Evolutionary conservation across 768 basidiomycete genomes (phyloP).

Genomic region (Neoboletus subvelutipes): DNA sequence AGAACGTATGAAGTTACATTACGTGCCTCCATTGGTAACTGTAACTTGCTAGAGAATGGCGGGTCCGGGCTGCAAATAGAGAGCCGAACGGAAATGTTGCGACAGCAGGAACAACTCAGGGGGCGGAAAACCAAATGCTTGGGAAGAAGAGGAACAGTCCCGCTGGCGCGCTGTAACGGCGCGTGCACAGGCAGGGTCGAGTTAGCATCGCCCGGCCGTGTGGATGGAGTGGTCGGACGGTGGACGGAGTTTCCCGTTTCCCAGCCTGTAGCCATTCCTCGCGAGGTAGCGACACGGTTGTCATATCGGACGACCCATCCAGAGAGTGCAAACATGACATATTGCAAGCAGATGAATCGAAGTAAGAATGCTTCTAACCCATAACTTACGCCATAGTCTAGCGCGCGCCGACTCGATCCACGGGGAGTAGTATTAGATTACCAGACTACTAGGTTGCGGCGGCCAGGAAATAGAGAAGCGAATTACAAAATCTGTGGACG

Average conservation of each 20-base stretch:
- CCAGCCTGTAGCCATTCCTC: not conserved
- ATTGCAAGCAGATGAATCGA: not conserved
- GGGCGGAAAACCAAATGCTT: not conserved
- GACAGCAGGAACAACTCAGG: too few relatives aligned
- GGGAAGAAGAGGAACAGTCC: not conserved
- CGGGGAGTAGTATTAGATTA: not conserved
- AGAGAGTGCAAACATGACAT: not conserved
- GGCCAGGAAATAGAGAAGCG: not conserved
- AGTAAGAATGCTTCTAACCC: not conserved
- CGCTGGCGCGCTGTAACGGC: too few relatives aligned
- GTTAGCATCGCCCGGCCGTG: too few relatives aligned
- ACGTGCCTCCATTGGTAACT: not conserved
- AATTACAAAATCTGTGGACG: not conserved
- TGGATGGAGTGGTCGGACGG: too few relatives aligned
- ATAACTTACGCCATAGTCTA: not conserved
- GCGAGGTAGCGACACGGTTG: not conserved
- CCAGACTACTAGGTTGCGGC: not conserved
- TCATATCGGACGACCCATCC: not conserved
- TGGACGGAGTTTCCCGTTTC: too few relatives aligned
- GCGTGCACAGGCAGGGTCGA: too few relatives aligned
- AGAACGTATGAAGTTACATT: not conserved
- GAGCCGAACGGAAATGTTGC: too few relatives aligned
- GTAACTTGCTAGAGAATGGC: not conserved
- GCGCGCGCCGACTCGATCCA: not conserved
- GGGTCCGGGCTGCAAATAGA: not conserved